These are phyloP conservation scores for Hanseniaspora valbyensis DNA, from an alignment of 805 yeast genomes.

Conservation along the genomic window DNA sequence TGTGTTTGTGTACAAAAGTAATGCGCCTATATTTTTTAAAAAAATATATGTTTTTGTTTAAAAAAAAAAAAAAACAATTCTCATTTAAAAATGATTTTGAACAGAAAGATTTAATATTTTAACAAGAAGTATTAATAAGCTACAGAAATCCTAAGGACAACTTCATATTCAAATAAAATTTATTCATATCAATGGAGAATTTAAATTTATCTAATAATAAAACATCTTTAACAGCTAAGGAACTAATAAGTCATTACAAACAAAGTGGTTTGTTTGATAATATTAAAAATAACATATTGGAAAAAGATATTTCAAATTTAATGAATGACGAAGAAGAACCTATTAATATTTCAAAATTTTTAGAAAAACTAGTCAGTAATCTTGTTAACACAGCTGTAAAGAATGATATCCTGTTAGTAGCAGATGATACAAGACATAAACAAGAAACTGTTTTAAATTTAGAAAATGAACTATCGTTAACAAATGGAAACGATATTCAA, in stretches of 20 bases:
- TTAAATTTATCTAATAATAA: background rate
- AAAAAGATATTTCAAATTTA: constrained; percentile 9
- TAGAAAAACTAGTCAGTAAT: constrained; percentile 21
- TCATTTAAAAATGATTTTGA: no score
- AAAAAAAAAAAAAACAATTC: no score
- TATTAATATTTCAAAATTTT: constrained; percentile 8
- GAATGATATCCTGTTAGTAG: constrained; percentile 26
- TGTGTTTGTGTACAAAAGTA: no score
- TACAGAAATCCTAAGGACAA: no score
- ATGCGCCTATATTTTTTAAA: no score
- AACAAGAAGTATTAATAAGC: no score
- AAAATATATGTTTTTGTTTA: no score
- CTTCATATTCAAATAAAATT: no score
- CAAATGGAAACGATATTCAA: constrained; percentile 21
- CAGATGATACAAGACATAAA: constrained; percentile 23
- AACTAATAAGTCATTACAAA: constrained; percentile 26
- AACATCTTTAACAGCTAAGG: constrained; percentile 9
- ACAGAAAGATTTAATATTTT: no score
- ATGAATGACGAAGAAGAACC: constrained; percentile 21
- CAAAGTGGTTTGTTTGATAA: constrained; percentile 28
- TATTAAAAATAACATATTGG: constrained; percentile 23
- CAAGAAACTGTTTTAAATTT: constrained; percentile 29
- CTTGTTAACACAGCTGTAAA: constrained; percentile 26
- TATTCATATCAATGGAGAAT: background rate
- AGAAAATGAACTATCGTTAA: constrained; percentile 27